These are phyloP conservation scores for Westerdykella ornata DNA, from an alignment of 2,329 filamentous ascomycete genomes.

Conservation along the genomic window DNA sequence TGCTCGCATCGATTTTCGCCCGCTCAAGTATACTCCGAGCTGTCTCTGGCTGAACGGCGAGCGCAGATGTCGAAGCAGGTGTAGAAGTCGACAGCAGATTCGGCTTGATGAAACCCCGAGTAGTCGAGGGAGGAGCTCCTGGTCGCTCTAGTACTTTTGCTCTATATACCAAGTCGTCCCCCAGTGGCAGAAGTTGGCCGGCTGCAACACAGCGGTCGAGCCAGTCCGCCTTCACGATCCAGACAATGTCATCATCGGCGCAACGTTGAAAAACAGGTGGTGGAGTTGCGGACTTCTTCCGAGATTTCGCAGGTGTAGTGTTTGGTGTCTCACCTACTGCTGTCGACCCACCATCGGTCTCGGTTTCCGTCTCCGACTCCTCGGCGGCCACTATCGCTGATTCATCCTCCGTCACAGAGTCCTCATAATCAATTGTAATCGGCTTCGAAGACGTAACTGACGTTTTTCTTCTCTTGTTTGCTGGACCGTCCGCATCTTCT, in stretches of 20 bases:
- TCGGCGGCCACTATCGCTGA: not conserved
- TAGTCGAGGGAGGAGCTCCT: not conserved
- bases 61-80: constrained; percentile 14
- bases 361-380: constrained; percentile 11
- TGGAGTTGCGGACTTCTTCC: constrained; percentile 2
- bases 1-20: constrained; percentile 46
- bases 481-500: constrained; percentile 6
- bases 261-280: constrained; percentile 12
- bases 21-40: constrained; percentile 45
- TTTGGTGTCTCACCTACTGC: too few species aligned
- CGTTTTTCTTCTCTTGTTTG: constrained; percentile 16
- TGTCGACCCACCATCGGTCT: constrained; percentile 10
- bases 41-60: constrained; percentile 18
- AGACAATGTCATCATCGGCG: constrained; percentile 33
- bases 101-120: not conserved
- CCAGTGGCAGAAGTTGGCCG: constrained; percentile 41
- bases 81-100: not conserved
- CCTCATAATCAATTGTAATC: constrained; percentile 10
- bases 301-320: constrained; percentile 1
- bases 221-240: constrained; percentile 51
- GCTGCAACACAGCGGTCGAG: constrained; percentile 43
- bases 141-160: constrained; percentile 42
- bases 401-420: constrained; percentile 23
- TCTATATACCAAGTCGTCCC: constrained; percentile 48
- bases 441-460: constrained; percentile 2